Evolutionary conservation across 768 basidiomycete species (phyloP), one percentile per base, ranked within the genome.

Genomic region (Leccinellum rugosiceps): DNA sequence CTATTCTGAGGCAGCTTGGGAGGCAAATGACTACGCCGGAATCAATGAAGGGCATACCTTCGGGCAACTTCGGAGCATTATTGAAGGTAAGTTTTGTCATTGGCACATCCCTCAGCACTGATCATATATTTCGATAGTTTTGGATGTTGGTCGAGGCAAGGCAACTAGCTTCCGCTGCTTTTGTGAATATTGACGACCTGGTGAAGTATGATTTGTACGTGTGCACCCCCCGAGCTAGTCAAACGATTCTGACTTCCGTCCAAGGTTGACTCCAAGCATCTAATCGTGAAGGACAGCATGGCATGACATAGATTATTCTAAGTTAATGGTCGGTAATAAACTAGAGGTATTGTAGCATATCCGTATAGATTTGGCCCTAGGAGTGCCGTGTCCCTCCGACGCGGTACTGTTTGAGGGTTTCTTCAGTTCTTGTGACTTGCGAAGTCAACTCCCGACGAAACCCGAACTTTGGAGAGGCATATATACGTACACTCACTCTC

Each of bases 111-210:
- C 21, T 49, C 10, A 38, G n/a, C 9, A 9, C 15, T 47, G 9
- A 51, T 13, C 21, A 19, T 8, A 65, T 62, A 23, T 61, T 53
- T 47, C 21, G 57, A 15, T 21, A 94, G 92, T 77, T 94, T 50
- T 98, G 95, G 96, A 80, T 98, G 28, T 92, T 87, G 85, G 77
- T 96, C 41, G 96, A 98, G 76, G 94, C 94, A 4, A 81, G 95
- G 58, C 88, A 92, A 58, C 78, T 98, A 56, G 93, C 90, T 7
- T 84, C 87, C 11, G 76, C 87, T 2, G 89, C 90, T 3, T 81
- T 91, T 38, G 80, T 87, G 53, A 86, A 93, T 61, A 83, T 87
- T 13, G 96, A 99, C 65, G 86, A 92, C 49, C 76, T 95, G 61
- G 80, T 98, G 35, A 90, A 89, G 74, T 88, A 91, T 69, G 94